Percentiles rank a stretch among this genome's conserved stretches.
Conservation (phyloP, 2,329 filamentous ascomycete species). For the Microdochium paspali region DNA sequence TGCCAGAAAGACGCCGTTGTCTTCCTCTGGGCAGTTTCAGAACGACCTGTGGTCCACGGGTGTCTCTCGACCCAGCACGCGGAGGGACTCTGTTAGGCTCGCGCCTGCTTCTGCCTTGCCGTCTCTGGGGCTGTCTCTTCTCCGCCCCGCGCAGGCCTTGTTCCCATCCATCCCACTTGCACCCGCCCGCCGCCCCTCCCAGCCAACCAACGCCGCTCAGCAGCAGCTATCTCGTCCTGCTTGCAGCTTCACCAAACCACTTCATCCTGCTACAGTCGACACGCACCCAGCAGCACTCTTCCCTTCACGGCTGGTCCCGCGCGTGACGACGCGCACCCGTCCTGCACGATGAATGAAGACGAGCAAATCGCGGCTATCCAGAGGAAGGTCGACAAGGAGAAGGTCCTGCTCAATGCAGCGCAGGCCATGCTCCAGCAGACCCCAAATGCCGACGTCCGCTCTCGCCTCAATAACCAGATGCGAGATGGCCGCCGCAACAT, state of each 20-base stretch:
- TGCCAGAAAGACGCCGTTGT: not conserved
- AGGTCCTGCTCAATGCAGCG: slow-evolving; percentile 86
- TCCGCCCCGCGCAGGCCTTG: not conserved
- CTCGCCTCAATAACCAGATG: slow-evolving; percentile 86
- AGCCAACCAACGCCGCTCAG: not conserved
- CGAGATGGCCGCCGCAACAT: slow-evolving; percentile 89
- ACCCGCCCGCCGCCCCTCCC: not conserved
- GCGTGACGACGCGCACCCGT: slow-evolving; percentile 25
- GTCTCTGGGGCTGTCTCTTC: too few species aligned
- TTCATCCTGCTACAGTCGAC: not conserved
- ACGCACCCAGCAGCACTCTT: not conserved
- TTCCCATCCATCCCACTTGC: too few species aligned
- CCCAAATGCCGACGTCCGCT: slow-evolving; percentile 84
- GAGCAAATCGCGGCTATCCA: slow-evolving; percentile 69
- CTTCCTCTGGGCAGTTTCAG: not conserved
- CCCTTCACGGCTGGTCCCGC: slow-evolving; percentile 13
- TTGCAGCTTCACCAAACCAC: not conserved
- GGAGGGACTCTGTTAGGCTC: not conserved
- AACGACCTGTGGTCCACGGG: not conserved
- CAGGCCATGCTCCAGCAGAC: slow-evolving; percentile 94
- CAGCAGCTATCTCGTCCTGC: not conserved
- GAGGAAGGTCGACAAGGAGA: slow-evolving; percentile 97
- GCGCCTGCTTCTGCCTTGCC: too few species aligned
- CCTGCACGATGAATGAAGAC: slow-evolving; percentile 52
- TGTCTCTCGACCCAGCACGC: not conserved